These are phyloP conservation scores for Collybia sordida DNA, from an alignment of 768 basidiomycete species.

Conservation along the genomic window DNA sequence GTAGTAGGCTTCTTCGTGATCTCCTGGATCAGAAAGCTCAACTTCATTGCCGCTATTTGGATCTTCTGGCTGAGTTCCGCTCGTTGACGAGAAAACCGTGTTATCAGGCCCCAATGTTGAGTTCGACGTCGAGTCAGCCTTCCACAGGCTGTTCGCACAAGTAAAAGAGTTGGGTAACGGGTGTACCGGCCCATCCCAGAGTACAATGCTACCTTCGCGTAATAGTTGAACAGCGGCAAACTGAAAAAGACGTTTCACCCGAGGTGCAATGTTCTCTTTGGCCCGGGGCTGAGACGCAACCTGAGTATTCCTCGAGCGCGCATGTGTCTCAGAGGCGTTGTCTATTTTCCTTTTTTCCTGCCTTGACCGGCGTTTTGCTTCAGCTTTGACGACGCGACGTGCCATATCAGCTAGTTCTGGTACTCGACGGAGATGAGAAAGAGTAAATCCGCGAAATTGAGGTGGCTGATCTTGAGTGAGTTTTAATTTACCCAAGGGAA, in stretches of 20 bases:
- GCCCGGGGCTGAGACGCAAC: conserved; percentile 5
- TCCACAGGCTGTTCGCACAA: conserved; percentile 49
- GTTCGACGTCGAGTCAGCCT: conserved; percentile 26
- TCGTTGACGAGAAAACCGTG: conserved; percentile 28
- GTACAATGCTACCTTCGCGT: conserved; percentile 70
- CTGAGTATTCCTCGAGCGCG: not conserved
- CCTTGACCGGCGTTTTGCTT: conserved; percentile 51
- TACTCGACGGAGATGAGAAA: conserved; percentile 76
- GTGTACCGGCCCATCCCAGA: conserved; percentile 67
- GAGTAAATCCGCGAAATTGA: conserved; percentile 50
- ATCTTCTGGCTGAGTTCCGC: conserved; percentile 5
- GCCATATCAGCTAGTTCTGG: conserved; percentile 71
- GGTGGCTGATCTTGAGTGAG: not conserved
- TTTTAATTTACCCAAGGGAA: conserved; percentile 10
- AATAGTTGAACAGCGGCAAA: conserved; percentile 64
- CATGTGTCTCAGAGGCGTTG: conserved; percentile 17
- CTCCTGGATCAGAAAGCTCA: conserved; percentile 59
- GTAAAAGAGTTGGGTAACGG: conserved; percentile 22
- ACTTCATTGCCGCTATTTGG: conserved; percentile 36
- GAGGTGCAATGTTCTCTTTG: conserved; percentile 30
- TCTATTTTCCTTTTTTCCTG: conserved; percentile 46
- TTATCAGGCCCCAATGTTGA: conserved; percentile 24
- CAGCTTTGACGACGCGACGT: conserved; percentile 60
- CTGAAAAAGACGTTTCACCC: conserved; percentile 68
- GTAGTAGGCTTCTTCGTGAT: conserved; percentile 66